A percentile compares a stretch with the other conserved stretches of the same genome.
Evolutionary conservation across 2,329 filamentous ascomycete species (phyloP).

Genomic region (Epichloe gansuensis): DNA sequence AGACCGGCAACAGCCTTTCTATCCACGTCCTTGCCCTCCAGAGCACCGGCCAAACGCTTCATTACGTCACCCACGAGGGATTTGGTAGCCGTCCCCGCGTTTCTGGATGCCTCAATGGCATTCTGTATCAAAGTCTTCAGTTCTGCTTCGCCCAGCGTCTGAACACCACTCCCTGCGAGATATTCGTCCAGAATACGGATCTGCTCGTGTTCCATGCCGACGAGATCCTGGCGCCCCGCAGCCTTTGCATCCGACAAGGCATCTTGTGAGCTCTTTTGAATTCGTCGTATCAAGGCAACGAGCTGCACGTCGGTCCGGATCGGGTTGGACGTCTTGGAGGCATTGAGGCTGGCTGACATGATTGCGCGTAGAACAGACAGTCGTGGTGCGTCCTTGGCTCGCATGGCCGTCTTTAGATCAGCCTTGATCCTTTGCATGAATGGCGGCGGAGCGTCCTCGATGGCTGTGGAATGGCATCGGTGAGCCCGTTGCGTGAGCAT

Average conservation of each 20-base stretch:
- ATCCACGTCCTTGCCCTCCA: constrained; percentile 55
- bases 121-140: constrained; percentile 40
- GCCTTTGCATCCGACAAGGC: constrained; percentile 51
- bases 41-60: constrained; percentile 42
- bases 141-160: constrained; percentile 46
- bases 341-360: constrained; percentile 60
- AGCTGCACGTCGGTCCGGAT: constrained; percentile 59
- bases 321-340: constrained; percentile 60
- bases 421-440: constrained; percentile 41
- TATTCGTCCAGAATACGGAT: constrained; percentile 55
- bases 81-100: constrained; percentile 32
- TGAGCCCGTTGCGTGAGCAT: constrained; percentile 7
- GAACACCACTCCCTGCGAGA: constrained; percentile 43
- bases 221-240: constrained; percentile 56
- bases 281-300: constrained; percentile 54
- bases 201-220: constrained; percentile 57
- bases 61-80: constrained; percentile 47
- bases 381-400: constrained; percentile 49
- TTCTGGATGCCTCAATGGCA: constrained; percentile 38
- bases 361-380: constrained; percentile 58
- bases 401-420: constrained; percentile 56
- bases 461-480: constrained; percentile 21
- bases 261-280: constrained; percentile 43
- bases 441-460: constrained; percentile 29
- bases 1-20: constrained; percentile 46